phyloP scores from a whole-genome alignment of 2,329 filamentous ascomycete species.

The Cladosporium sp. region DNA sequence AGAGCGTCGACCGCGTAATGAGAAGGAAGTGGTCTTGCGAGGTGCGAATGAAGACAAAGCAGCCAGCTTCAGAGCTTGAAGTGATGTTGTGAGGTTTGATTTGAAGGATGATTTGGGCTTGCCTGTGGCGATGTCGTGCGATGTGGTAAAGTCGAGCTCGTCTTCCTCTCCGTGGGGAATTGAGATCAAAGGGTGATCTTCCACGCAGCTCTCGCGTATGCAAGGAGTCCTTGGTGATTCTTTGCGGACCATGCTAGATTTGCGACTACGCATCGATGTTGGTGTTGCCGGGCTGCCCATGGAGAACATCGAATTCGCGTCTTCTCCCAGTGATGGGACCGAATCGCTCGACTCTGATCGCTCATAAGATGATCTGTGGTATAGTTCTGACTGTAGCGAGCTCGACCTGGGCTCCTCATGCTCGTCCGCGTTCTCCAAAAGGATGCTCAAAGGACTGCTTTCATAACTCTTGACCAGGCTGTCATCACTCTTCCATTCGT shows the following conservation, averaged over 20 bases:
- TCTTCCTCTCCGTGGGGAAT: constrained; percentile 36
- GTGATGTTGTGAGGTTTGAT: constrained; percentile 64
- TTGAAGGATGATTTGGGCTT: constrained; percentile 57
- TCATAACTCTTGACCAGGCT: constrained; percentile 34
- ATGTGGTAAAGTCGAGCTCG: constrained; percentile 37
- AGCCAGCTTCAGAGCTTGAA: constrained; percentile 63
- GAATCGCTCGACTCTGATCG: constrained; percentile 62
- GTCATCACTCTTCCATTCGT: constrained; percentile 55
- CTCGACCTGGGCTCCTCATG: constrained; percentile 36
- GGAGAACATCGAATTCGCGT: constrained; percentile 52
- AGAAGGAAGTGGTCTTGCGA: constrained; percentile 6
- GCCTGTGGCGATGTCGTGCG: constrained; percentile 38
- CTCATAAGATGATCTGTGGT: constrained; percentile 5
- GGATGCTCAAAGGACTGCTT: constrained; percentile 50
- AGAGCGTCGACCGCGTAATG: constrained; percentile 6
- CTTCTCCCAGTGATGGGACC: constrained; percentile 54
- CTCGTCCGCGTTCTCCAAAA: constrained; percentile 58
- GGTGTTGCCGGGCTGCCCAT: constrained; percentile 45
- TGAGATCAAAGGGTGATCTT: constrained; percentile 60
- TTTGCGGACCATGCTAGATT: constrained; percentile 44
- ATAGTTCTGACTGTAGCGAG: constrained; percentile 11
- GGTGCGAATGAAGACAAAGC: constrained; percentile 57
- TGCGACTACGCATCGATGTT: constrained; percentile 39
- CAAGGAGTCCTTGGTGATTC: constrained; percentile 53
- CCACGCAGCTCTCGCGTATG: constrained; percentile 54